A percentile compares a stretch with the other conserved stretches of the same genome.
Conservation (phyloP, 2,329 filamentous ascomycete species). For the Fonsecaea multimorphosa region DNA sequence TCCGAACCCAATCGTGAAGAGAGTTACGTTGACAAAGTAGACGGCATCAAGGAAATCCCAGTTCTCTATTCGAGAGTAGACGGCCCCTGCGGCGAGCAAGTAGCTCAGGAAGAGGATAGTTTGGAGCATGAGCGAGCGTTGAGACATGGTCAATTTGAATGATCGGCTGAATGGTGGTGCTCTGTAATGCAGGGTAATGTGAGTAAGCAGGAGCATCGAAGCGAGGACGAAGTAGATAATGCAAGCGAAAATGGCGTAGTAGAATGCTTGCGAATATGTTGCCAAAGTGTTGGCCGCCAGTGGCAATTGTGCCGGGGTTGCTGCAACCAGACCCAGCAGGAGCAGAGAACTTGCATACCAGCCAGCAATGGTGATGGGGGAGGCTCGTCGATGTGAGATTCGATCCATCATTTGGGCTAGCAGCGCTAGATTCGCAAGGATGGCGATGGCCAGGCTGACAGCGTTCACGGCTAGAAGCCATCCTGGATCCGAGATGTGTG, state of each 20-base stretch:
- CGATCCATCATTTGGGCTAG: conserved; percentile 17
- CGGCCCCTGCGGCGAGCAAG: conserved; percentile 45
- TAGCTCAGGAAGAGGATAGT: conserved; percentile 49
- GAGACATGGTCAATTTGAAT: conserved; percentile 60
- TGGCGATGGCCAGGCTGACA: background rate
- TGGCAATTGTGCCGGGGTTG: conserved; percentile 21
- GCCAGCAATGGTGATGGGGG: conserved; percentile 26
- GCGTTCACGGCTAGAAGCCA: conserved; percentile 6
- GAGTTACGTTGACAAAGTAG: conserved; percentile 46
- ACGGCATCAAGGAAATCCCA: conserved; percentile 47
- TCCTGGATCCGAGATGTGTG: conserved; percentile 20
- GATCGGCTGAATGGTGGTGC: conserved; percentile 7
- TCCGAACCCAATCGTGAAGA: conserved; percentile 47
- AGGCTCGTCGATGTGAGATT: conserved; percentile 6
- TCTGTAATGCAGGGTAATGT: conserved; percentile 59
- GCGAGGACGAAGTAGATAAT: conserved; percentile 61
- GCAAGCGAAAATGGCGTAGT: conserved; percentile 65
- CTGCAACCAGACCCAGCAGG: conserved; percentile 22
- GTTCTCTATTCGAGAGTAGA: conserved; percentile 45
- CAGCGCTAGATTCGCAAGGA: background rate
- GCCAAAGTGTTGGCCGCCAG: background rate
- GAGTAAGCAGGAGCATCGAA: conserved; percentile 66
- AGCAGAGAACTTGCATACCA: conserved; percentile 29
- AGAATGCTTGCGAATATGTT: conserved; percentile 56
- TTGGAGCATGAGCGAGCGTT: conserved; percentile 57